Conservation (phyloP, 805 yeast species). For the Priceomyces haplophilus region DNA sequence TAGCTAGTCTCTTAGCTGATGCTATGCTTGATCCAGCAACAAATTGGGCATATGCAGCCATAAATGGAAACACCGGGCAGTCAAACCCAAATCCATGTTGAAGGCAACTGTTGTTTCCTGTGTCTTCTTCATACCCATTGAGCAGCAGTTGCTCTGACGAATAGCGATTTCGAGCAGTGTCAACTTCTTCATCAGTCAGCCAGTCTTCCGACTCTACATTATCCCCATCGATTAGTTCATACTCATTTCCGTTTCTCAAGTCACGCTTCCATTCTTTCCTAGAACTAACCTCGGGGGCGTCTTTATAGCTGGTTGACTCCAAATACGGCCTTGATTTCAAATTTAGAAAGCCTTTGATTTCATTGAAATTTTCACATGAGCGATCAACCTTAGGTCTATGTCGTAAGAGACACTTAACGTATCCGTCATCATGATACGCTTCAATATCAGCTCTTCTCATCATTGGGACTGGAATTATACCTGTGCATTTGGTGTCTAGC, state of each 20-base stretch:
- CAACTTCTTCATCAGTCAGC: not conserved
- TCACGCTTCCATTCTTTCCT: not conserved
- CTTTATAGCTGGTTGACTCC: not conserved
- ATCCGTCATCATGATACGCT: conserved; percentile 49
- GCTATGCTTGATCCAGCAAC: conserved; percentile 58
- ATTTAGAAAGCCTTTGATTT: not conserved
- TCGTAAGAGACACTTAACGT: conserved; percentile 38
- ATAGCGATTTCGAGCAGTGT: too few species aligned
- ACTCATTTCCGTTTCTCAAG: not conserved
- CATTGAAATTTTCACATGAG: not conserved
- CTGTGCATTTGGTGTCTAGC: conserved; percentile 25
- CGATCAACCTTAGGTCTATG: conserved; percentile 16
- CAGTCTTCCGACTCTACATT: not conserved
- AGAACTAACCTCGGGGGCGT: not conserved
- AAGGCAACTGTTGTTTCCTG: conserved; percentile 17
- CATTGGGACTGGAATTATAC: conserved; percentile 17
- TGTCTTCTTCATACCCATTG: too few species aligned
- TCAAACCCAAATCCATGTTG: conserved; percentile 55
- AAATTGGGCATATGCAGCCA: conserved; percentile 47
- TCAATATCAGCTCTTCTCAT: conserved; percentile 38
- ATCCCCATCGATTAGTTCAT: not conserved
- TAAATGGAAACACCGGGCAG: conserved; percentile 58
- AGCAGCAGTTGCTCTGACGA: too few species aligned
- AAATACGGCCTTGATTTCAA: not conserved
- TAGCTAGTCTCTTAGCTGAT: conserved; percentile 38